Base-by-base conservation (phyloP, 176 grass and related monocot genomes). In the Juncus inflexus region DNA sequence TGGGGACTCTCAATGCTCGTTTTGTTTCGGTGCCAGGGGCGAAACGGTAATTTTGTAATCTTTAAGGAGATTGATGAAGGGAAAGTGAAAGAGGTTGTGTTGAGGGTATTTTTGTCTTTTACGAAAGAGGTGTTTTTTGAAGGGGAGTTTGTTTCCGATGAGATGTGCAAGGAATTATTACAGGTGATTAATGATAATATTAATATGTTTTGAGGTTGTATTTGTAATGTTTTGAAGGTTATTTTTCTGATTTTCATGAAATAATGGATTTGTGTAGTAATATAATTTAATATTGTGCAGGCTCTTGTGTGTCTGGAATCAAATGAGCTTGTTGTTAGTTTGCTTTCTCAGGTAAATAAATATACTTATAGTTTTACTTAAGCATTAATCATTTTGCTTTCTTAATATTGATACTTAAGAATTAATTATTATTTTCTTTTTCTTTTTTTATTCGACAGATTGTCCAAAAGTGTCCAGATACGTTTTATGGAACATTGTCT, bases 281-380 rank as follows among this genome's bases (percentile, higher is more conserved):
- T 28, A 28, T 28, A 28, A 1, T 28, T 28, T 28, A 1, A 28
- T 35, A 75, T 47, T 72, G 13, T 87, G 81, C 73, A 95, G 87
- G 77, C 66, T 81, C 91, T 96, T 81, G 63, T 77, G 52, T 83
- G 76, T 83, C 73, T 78, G 73, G 84, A 88, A 76, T 86, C 84
- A 42, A 80, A 65, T 74, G 63, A 64, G 66, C 77, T 72, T 80
- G 58, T 85, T 43, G 36, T 81, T 73, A 66, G 15, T 76, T 72
- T 96, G 16, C 79, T 96, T 49, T 79, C 72, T 39, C 79, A 91
- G 87, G 91, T 96, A 90, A 36, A n/a, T n/a, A n/a, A n/a, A n/a
- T 45, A 58, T 16, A 41, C 13, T 58, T 55, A 10, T 55, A 7
- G 11, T 14, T 55, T 4, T 19, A 15, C 14, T 42, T 42, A 57